These are phyloP conservation scores for Fusarium transvaalense DNA, from an alignment of 2,329 filamentous ascomycete genomes.

Conservation along the genomic window DNA sequence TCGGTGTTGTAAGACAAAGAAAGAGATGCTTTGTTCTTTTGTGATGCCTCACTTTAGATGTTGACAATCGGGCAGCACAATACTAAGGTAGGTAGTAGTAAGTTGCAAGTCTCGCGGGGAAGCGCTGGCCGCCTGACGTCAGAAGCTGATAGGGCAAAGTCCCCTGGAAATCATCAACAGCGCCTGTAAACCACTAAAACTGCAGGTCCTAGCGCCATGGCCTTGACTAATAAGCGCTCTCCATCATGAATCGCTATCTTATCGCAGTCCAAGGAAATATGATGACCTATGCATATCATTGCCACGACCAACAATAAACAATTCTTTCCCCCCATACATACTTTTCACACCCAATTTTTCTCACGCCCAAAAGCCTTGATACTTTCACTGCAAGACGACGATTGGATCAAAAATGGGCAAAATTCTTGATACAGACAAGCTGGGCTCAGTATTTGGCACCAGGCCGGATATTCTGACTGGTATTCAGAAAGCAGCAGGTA, in stretches of 20 bases:
- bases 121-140: constrained; percentile 31
- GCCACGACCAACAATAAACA: constrained; percentile 35
- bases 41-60: constrained; percentile 1
- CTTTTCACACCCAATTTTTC: constrained; percentile 19
- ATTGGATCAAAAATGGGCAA: constrained; percentile 55
- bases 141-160: constrained; percentile 28
- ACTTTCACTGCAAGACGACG: not conserved
- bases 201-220: constrained; percentile 11
- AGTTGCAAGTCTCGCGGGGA: constrained; percentile 34
- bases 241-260: constrained; percentile 45
- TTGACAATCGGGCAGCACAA: constrained; percentile 21
- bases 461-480: constrained; percentile 68
- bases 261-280: constrained; percentile 43
- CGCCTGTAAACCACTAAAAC: constrained; percentile 29
- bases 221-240: constrained; percentile 44
- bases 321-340: constrained; percentile 11
- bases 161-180: constrained; percentile 30
- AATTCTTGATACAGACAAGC: constrained; percentile 62
- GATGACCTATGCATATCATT: constrained; percentile 42
- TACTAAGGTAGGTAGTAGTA: no score
- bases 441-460: constrained; percentile 66
- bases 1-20: not conserved
- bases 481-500: constrained; percentile 67
- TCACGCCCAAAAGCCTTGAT: constrained; percentile 33
- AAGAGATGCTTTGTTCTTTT: not conserved